Base-by-base conservation (phyloP, 148 eudicot genomes). In the Oxyria digyna region DNA sequence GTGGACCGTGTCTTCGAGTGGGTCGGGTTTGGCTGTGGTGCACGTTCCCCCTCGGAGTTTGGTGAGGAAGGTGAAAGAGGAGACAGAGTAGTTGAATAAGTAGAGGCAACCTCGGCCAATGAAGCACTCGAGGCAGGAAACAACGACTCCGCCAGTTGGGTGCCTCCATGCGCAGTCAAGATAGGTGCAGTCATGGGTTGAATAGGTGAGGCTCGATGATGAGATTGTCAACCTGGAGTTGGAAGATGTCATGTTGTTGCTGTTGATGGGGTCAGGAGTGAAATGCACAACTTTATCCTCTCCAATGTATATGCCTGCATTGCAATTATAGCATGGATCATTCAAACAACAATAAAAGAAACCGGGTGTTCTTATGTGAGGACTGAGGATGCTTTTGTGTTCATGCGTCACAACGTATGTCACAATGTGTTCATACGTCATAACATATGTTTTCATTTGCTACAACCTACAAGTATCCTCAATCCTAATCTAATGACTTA, bases 261-360 rank as follows among this genome's bases (percentile, higher is more conserved):
- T n/a, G 65, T 67, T 17, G 76, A 81, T 0, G 78, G 48, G 76
- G 66, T 79, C 42, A 70, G 87, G 87, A 18, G 96, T 90, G 74
- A 95, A 95, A 72, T 95, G 99, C 62, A 95, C 97, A 12, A 91
- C 93, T 81, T 88, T 95, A 87, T 82, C 83, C 50, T 91, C 91
- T 11, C 99, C 99, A 42, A 91, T 92, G 71, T 71, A 95, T 75
- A 95, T 91, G 49, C 99, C 99, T 95, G n/a, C n/a, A n/a, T n/a
- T n/a, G n/a, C n/a, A n/a, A n/a, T n/a, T n/a, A n/a, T n/a, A n/a
- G n/a, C n/a, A n/a, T n/a, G n/a, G n/a, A n/a, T n/a, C n/a, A n/a
- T n/a, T n/a, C n/a, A n/a, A n/a, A n/a, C n/a, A n/a, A n/a, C n/a
- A n/a, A n/a, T n/a, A n/a, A n/a, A n/a, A n/a, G n/a, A n/a, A n/a